Conservation (phyloP, 495 filamentous ascomycete species). For the Aspergillus sparsus region DNA sequence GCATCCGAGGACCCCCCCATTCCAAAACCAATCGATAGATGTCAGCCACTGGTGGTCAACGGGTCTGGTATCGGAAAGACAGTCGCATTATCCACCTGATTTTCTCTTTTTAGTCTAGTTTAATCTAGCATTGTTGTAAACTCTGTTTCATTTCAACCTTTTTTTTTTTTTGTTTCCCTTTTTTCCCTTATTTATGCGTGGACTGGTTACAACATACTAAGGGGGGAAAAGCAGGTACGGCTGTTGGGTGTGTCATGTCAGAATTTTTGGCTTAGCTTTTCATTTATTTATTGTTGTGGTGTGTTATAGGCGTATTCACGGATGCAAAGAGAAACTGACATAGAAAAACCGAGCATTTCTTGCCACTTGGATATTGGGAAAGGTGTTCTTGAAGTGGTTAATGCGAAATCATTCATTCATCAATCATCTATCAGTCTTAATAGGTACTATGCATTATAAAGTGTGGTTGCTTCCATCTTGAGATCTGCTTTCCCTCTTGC, state of each 20-base stretch:
- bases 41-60: constrained; percentile 43
- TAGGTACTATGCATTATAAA: background rate
- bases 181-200: background rate
- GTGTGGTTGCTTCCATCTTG: background rate
- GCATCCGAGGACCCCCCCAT: background rate
- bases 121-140: background rate
- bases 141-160: constrained; percentile 1
- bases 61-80: constrained; percentile 33
- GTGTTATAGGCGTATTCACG: background rate
- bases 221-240: too few species aligned
- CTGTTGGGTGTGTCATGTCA: background rate
- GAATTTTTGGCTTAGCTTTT: background rate
- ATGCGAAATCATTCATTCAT: constrained; percentile 22
- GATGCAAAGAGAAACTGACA: background rate
- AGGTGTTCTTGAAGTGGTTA: background rate
- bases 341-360: background rate
- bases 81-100: constrained; percentile 19
- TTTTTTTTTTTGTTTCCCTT: background rate
- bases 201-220: too few species aligned
- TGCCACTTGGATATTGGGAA: background rate
- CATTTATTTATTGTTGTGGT: background rate
- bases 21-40: constrained; percentile 18
- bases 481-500: background rate
- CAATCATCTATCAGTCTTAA: constrained; percentile 16
- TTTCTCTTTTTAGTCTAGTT: background rate